A percentile compares a stretch with the other conserved stretches of the same genome.
Conservation (phyloP, 2,329 filamentous ascomycete species). For the Pestalotiopsis sp. region DNA sequence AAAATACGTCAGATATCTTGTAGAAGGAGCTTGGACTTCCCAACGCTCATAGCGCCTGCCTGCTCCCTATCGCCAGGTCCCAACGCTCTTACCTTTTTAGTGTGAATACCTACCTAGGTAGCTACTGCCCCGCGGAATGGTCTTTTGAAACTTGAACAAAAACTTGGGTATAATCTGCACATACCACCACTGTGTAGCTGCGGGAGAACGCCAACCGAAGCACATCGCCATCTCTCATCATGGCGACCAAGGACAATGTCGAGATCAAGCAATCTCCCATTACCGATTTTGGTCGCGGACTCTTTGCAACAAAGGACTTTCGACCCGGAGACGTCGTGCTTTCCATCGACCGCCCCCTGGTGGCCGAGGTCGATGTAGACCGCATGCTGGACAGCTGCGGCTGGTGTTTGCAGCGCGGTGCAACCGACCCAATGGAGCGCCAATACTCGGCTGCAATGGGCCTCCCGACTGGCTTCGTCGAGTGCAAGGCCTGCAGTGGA, state of each 20-base stretch:
- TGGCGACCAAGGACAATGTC: conserved; percentile 14
- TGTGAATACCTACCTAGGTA: too few species aligned
- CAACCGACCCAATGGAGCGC: conserved; percentile 22
- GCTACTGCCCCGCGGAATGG: background rate
- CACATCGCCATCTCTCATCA: background rate
- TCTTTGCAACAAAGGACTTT: conserved; percentile 27
- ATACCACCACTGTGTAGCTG: background rate
- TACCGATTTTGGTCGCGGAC: conserved; percentile 25
- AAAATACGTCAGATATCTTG: background rate
- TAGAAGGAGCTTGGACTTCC: background rate
- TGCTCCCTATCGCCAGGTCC: background rate
- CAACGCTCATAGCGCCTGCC: background rate
- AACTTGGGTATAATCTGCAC: background rate
- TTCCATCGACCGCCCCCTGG: conserved; percentile 25
- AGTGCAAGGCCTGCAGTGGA: conserved; percentile 27
- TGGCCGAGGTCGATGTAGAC: conserved; percentile 25
- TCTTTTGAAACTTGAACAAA: background rate
- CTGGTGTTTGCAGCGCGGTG: conserved; percentile 30
- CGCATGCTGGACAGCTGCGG: conserved; percentile 29
- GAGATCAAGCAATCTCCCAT: conserved; percentile 26
- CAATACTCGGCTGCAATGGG: conserved; percentile 24
- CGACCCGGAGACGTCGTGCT: conserved; percentile 26
- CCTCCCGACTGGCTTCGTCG: conserved; percentile 24
- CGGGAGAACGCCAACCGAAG: background rate
- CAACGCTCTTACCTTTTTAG: background rate